Evolutionary conservation across 2,329 filamentous ascomycete genomes (phyloP).

Genomic region (Chaetomium sp.): DNA sequence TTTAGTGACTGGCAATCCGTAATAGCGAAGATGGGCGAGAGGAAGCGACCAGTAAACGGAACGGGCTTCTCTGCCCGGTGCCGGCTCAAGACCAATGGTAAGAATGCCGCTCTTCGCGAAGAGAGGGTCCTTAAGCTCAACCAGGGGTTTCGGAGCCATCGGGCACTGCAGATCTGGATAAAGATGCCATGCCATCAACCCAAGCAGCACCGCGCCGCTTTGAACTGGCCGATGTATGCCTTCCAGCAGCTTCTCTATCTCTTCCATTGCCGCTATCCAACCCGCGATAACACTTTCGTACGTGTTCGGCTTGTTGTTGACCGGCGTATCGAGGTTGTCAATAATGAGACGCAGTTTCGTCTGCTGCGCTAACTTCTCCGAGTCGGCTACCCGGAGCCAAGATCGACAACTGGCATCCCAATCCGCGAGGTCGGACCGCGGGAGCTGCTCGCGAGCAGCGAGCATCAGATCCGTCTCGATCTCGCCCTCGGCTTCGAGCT

Average conservation of each 20-base stretch:
- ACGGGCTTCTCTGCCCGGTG: neutral
- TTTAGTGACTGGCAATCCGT: slow-evolving; percentile 3
- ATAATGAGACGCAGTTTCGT: slow-evolving; percentile 27
- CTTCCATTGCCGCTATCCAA: slow-evolving; percentile 26
- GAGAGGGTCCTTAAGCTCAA: neutral
- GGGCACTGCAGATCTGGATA: slow-evolving; percentile 28
- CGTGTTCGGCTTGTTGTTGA: slow-evolving; percentile 17
- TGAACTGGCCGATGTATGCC: slow-evolving; percentile 25
- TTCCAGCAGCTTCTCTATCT: slow-evolving; percentile 26
- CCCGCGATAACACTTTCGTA: slow-evolving; percentile 27
- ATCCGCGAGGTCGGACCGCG: slow-evolving; percentile 24
- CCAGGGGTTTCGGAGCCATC: neutral
- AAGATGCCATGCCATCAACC: slow-evolving; percentile 30
- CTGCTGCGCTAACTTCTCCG: slow-evolving; percentile 22
- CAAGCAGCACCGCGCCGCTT: slow-evolving; percentile 26
- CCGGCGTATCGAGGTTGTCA: slow-evolving; percentile 24
- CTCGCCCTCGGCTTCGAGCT: neutral
- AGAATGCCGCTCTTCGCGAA: neutral
- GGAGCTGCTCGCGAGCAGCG: slow-evolving; percentile 14
- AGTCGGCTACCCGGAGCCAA: slow-evolving; percentile 32
- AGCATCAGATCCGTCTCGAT: neutral
- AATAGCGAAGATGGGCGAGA: slow-evolving; percentile 6
- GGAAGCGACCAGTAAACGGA: slow-evolving; percentile 7
- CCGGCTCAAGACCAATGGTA: slow-evolving; percentile 1
- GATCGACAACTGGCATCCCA: slow-evolving; percentile 35